Evolutionary conservation across 2,329 filamentous ascomycete species (phyloP), one percentile per base, ranked within the genome.

Genomic region (Sporothrix euskadiensis): DNA sequence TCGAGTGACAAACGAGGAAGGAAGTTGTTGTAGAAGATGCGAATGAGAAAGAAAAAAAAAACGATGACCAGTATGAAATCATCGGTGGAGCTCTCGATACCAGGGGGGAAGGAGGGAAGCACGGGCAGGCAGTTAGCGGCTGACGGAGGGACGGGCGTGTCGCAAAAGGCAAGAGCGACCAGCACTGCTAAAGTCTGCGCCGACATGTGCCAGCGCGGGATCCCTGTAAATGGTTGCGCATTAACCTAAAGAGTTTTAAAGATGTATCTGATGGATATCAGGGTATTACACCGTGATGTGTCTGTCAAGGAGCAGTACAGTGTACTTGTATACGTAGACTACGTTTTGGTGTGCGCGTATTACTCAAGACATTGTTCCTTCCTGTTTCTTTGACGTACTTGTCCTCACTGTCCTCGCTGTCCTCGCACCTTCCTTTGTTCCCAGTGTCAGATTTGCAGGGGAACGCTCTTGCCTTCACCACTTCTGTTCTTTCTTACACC

Each of bases 1-100:
- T 35, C 9, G 35, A 35, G n/a, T 26, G n/a, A 47, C 22, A 12
- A 22, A 26, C n/a, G 39, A 26, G 39, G 39, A 66, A 44, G 41
- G 12, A 41, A 39, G 49, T 56, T 35, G 10, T 56, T 39, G 10
- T 47, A 19, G 16, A 49, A 54, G 30, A 65, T 44, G 47, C 22
- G n/a, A 70, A 14, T 22, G n/a, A 70, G n/a, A 61, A 41, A 70
- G 70, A 56, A 70, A 73, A 56, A 70, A 54, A 26, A 1, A 1
- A 12, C 39, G 22, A 66, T 71, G 69, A 59, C 52, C 41, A 54
- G 39, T 56, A 71, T 68, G 71, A 72, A 68, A 68, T 72, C 71
- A 68, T 49, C n/a, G 39, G 72, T 73, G 72, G 72, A 68, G 52
- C 63, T 66, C 65, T 39, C 32, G 47, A 69, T 35, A 26, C 56